Evolutionary conservation across 352 stramenopile genomes (phyloP).

Genomic region (Aphanomyces stellatus): DNA sequence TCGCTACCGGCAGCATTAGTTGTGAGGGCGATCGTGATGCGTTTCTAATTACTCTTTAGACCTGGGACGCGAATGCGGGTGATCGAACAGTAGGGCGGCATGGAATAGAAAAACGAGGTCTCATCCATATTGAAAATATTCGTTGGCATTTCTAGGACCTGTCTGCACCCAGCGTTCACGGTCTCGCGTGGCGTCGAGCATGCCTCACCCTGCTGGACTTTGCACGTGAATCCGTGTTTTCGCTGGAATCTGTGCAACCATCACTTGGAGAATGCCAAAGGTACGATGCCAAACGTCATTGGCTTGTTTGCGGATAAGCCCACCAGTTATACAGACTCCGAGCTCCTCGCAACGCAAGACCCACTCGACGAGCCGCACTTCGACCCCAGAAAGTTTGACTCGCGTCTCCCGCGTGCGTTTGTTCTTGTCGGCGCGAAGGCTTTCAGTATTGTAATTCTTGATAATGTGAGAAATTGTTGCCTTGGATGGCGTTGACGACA

Average conservation of each 20-base stretch:
- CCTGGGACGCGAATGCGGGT: not conserved
- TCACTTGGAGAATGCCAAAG: not conserved
- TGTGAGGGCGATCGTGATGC: slow-evolving; percentile 6
- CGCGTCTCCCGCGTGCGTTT: not conserved
- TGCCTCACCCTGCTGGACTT: slow-evolving; percentile 13
- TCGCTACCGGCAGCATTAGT: not conserved
- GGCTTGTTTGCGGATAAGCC: not conserved
- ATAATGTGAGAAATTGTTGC: not conserved
- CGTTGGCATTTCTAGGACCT: not conserved
- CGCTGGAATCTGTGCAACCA: slow-evolving; percentile 19
- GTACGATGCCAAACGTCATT: not conserved
- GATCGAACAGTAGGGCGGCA: not conserved
- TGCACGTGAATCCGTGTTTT: slow-evolving; percentile 9
- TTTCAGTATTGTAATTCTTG: not conserved
- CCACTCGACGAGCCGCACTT: not conserved
- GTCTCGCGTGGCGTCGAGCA: not conserved
- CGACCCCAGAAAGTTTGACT: not conserved
- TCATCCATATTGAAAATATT: slow-evolving; percentile 24
- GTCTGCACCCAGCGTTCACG: not conserved
- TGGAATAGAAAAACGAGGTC: slow-evolving; percentile 15
- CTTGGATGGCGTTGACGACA: not conserved
- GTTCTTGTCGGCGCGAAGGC: not conserved
- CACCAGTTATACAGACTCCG: not conserved
- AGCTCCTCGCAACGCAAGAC: not conserved
- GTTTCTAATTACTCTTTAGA: not conserved